phyloP scores from a whole-genome alignment of 2,329 filamentous ascomycete genomes.

The Didymosphaeria variabile region DNA sequence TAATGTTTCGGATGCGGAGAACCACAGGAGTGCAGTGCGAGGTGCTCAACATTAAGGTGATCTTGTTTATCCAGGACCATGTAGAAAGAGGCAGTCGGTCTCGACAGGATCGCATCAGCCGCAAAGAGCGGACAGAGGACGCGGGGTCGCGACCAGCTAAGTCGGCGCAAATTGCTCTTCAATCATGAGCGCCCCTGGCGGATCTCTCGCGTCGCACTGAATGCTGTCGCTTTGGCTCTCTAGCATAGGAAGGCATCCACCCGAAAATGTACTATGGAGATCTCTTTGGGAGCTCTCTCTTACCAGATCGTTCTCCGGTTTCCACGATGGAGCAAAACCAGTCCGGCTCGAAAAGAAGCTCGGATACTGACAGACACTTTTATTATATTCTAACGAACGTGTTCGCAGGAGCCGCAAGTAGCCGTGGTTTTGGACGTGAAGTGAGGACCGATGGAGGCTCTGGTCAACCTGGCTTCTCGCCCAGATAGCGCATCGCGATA shows the following conservation, averaged over 20 bases:
- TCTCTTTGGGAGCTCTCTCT: neutral
- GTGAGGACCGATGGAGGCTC: slow-evolving; percentile 15
- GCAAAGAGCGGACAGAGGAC: neutral
- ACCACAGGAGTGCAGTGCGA: neutral
- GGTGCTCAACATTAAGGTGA: neutral
- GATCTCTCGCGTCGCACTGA: neutral
- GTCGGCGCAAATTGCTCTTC: neutral
- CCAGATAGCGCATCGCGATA: slow-evolving; percentile 36
- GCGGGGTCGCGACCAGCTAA: neutral
- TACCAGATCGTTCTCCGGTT: neutral
- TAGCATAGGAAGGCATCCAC: neutral
- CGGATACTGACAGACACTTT: slow-evolving; percentile 20
- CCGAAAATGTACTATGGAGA: neutral
- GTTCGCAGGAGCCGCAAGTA: slow-evolving; percentile 19
- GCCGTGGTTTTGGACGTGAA: slow-evolving; percentile 16
- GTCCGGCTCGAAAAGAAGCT: slow-evolving; percentile 23
- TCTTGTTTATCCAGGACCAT: neutral
- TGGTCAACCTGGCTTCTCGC: slow-evolving; percentile 39
- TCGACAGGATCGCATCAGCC: neutral
- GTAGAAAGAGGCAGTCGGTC: neutral
- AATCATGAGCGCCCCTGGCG: neutral
- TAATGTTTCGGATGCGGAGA: neutral
- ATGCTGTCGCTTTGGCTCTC: neutral
- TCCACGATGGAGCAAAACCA: slow-evolving; percentile 22
- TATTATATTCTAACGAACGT: slow-evolving; percentile 19